Evolutionary conservation across 371 early-diverging fungal genomes (phyloP).

Genomic region (Mortierella sp.): DNA sequence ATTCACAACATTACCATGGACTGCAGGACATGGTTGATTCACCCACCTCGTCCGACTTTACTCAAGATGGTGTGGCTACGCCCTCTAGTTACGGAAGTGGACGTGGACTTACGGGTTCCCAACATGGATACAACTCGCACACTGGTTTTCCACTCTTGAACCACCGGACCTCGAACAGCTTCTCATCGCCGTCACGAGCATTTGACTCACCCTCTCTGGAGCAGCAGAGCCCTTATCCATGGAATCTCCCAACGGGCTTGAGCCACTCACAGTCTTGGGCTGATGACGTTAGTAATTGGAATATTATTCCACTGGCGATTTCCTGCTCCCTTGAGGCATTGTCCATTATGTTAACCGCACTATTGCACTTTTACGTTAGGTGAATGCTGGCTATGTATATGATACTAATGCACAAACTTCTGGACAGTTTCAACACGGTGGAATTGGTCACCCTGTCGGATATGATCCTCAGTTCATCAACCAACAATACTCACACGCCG

Average conservation of each 20-base stretch:
- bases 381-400: conserved; percentile 34
- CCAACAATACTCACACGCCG: conserved; percentile 21
- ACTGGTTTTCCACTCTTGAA: conserved; percentile 14
- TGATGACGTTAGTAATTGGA: conserved; percentile 27
- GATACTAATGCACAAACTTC: conserved; percentile 10
- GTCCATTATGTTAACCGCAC: not conserved
- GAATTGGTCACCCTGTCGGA: conserved; percentile 19
- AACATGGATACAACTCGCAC: conserved; percentile 21
- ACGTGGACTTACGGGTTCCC: conserved; percentile 7
- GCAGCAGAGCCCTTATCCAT: conserved; percentile 41
- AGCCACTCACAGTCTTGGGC: conserved; percentile 44
- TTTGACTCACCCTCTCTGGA: conserved; percentile 49
- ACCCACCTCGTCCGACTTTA: conserved; percentile 20
- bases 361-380: conserved; percentile 9
- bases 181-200: conserved; percentile 29
- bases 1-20: conserved; percentile 39
- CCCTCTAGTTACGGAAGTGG: conserved; percentile 8
- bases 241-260: conserved; percentile 20
- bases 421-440: conserved; percentile 14
- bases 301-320: not conserved
- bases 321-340: too few species aligned
- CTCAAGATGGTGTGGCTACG: conserved; percentile 2
- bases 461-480: conserved; percentile 42
- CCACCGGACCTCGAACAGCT: conserved; percentile 37
- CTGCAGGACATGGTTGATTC: conserved; percentile 41